Conservation (phyloP, 805 yeast species). For the Metschnikowia chrysomelidarum region DNA sequence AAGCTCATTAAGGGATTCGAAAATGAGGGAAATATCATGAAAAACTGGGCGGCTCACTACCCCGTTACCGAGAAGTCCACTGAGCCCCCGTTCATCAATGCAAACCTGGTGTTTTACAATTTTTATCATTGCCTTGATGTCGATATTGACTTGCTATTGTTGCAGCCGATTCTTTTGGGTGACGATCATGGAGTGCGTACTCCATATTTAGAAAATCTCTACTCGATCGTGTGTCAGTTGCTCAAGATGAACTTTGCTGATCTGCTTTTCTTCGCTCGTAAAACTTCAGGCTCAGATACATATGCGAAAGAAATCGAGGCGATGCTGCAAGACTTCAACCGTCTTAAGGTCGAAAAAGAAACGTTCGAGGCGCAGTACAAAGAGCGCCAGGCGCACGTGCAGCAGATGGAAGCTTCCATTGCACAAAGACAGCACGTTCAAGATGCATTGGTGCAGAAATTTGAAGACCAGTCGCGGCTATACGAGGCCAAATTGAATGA, state of each 20-base stretch:
- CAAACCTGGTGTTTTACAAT: conserved; percentile 60
- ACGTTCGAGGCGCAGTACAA: conserved; percentile 18
- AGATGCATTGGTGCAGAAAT: conserved; percentile 15
- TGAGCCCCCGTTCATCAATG: conserved; percentile 25
- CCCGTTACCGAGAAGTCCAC: conserved; percentile 27
- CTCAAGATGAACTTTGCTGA: conserved; percentile 42
- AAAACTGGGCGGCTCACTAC: conserved; percentile 49
- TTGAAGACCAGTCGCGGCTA: conserved; percentile 10
- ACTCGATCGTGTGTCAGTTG: conserved; percentile 71
- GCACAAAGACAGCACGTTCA: conserved; percentile 20
- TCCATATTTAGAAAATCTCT: conserved; percentile 85
- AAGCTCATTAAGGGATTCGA: conserved; percentile 68
- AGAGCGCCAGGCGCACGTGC: conserved; percentile 22
- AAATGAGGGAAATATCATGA: conserved; percentile 57
- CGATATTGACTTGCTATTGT: conserved; percentile 69
- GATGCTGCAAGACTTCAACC: conserved; percentile 21
- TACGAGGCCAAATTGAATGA: conserved; percentile 16
- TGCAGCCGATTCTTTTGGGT: conserved; percentile 87
- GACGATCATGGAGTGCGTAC: conserved; percentile 85
- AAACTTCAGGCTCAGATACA: conserved; percentile 18
- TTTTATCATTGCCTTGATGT: conserved; percentile 52
- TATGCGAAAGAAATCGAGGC: conserved; percentile 22
- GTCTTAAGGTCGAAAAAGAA: conserved; percentile 18
- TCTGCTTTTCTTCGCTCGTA: conserved; percentile 33
- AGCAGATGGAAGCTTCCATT: conserved; percentile 25